These are phyloP conservation scores for Fusarium solani-melongenae DNA, from an alignment of 2,329 filamentous ascomycete species.

Conservation along the genomic window DNA sequence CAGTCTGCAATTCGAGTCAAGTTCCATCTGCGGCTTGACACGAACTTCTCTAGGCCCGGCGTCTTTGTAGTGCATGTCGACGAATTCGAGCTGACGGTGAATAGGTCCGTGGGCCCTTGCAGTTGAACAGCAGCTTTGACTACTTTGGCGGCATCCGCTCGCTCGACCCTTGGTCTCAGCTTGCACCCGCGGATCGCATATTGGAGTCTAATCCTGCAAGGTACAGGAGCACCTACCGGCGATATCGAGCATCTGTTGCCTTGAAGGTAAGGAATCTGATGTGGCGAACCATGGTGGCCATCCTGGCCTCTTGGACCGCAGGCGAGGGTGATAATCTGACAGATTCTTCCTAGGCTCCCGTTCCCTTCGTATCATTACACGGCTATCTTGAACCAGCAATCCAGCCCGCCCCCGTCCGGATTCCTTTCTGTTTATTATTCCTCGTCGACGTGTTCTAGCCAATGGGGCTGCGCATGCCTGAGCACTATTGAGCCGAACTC, in stretches of 20 bases:
- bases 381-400: conserved; percentile 36
- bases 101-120: conserved; percentile 36
- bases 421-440: conserved; percentile 39
- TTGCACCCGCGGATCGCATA: conserved; percentile 25
- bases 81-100: conserved; percentile 35
- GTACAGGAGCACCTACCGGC: conserved; percentile 24
- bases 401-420: conserved; percentile 20
- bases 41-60: conserved; percentile 17
- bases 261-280: conserved; percentile 1
- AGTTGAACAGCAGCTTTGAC: conserved; percentile 21
- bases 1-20: conserved; percentile 15
- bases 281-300: conserved; percentile 18
- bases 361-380: conserved; percentile 3
- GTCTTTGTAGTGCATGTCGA: conserved; percentile 15
- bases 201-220: conserved; percentile 21
- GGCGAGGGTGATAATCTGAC: conserved; percentile 23
- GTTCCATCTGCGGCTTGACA: conserved; percentile 11
- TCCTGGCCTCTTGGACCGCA: not conserved
- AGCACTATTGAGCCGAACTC: conserved; percentile 33
- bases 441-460: conserved; percentile 14
- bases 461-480: conserved; percentile 36
- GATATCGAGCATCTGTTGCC: conserved; percentile 3
- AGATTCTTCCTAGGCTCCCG: conserved; percentile 13
- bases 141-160: conserved; percentile 25
- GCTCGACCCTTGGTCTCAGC: conserved; percentile 33